Evolutionary conservation across 257 asterid genomes (phyloP).

Genomic region (Plantago major): DNA sequence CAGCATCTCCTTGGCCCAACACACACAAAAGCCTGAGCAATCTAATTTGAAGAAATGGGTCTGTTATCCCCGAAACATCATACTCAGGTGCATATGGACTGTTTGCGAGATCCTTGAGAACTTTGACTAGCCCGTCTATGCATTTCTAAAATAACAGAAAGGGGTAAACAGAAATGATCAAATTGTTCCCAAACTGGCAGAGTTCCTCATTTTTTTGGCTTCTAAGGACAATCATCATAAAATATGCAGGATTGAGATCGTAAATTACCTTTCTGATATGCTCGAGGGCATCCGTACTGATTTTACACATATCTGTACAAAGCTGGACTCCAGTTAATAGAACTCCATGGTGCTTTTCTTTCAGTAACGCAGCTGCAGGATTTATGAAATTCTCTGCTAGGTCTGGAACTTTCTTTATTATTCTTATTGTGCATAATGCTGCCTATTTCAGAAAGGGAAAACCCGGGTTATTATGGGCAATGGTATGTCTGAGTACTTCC

Average conservation of each 20-base stretch:
- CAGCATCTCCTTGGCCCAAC: conserved; percentile 89
- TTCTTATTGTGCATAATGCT: conserved; percentile 90
- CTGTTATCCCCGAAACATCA: conserved; percentile 87
- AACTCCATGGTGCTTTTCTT: conserved; percentile 98
- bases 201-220: conserved; percentile 16
- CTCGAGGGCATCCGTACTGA: conserved; percentile 86
- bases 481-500: conserved; percentile 11
- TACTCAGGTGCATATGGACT: conserved; percentile 98
- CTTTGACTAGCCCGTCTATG: conserved; percentile 84
- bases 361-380: conserved; percentile 72
- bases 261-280: conserved; percentile 69
- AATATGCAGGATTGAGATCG: conserved; percentile 6
- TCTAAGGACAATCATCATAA: conserved; percentile 11
- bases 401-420: conserved; percentile 96
- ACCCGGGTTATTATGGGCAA: conserved; percentile 13
- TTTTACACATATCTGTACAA: conserved; percentile 74
- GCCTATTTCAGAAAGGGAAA: conserved; percentile 50
- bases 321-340: conserved; percentile 91
- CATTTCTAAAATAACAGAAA: conserved; percentile 56
- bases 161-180: conserved; percentile 3
- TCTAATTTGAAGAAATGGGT: conserved; percentile 90
- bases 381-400: conserved; percentile 86
- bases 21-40: conserved; percentile 78
- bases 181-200: conserved; percentile 10
- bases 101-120: conserved; percentile 74